phyloP scores from a whole-genome alignment of 1,284 basidiomycete genomes.

The Puccinia coronata region DNA sequence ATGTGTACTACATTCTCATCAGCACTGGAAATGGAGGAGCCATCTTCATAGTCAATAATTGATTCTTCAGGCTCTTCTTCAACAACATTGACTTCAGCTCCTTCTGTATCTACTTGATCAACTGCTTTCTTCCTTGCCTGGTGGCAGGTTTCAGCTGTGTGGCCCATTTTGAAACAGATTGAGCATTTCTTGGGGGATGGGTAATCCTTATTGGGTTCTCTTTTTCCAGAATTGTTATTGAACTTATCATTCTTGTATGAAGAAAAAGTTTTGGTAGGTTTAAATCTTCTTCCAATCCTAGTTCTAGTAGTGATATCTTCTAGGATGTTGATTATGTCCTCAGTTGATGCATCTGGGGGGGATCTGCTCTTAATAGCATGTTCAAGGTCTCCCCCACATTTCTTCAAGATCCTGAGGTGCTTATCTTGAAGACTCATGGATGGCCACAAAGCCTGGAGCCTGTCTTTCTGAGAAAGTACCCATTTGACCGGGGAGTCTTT shows the following conservation, averaged over 20 bases:
- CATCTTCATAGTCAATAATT: neutral
- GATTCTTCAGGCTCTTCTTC: neutral
- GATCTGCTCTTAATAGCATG: slow-evolving; percentile 11
- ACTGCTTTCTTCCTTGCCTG: slow-evolving; percentile 7
- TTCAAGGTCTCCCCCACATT: slow-evolving; percentile 1
- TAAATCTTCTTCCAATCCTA: neutral
- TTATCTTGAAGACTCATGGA: neutral
- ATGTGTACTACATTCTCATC: neutral
- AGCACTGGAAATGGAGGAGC: neutral
- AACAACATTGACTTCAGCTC: neutral
- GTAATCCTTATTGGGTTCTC: neutral
- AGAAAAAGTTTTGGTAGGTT: neutral
- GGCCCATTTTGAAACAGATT: neutral
- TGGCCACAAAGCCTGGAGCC: neutral
- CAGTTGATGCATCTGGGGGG: neutral
- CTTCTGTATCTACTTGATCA: neutral
- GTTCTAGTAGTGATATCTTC: slow-evolving; percentile 15
- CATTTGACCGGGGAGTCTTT: neutral
- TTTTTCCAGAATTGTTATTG: neutral
- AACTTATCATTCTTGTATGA: neutral
- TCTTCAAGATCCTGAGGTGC: neutral
- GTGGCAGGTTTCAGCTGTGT: neutral
- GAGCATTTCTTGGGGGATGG: slow-evolving; percentile 11
- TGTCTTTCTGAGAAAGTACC: neutral
- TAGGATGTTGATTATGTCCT: neutral